Evolutionary conservation across 768 basidiomycete species (phyloP).

Genomic region (Pisolithus orientalis): DNA sequence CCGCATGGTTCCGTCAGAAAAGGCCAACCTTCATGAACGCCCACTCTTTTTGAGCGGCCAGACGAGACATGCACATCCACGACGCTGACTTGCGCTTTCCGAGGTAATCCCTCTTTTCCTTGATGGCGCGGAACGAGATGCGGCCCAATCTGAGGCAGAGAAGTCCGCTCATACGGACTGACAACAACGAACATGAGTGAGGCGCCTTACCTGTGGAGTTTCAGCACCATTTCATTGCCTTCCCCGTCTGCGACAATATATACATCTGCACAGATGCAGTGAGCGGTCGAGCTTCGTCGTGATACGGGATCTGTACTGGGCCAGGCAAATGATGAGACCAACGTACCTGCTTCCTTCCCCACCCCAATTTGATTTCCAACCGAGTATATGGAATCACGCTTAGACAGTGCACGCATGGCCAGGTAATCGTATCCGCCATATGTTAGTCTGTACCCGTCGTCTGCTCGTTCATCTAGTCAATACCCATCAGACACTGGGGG

Average conservation of each 20-base stretch:
- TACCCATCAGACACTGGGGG: neutral
- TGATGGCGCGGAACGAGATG: conserved; percentile 96
- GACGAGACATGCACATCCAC: conserved; percentile 99
- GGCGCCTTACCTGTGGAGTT: conserved; percentile 73
- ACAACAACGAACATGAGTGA: neutral
- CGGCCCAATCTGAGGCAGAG: conserved; percentile 68
- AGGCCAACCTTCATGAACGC: conserved; percentile 89
- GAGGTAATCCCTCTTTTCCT: conserved; percentile 93
- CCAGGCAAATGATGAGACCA: neutral
- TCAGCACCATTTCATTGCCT: conserved; percentile 83
- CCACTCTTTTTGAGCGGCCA: conserved; percentile 97
- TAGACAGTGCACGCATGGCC: conserved; percentile 88
- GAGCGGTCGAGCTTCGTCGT: neutral
- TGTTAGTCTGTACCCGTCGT: conserved; percentile 94
- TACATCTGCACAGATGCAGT: conserved; percentile 45
- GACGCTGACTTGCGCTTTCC: conserved; percentile 93
- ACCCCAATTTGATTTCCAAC: conserved; percentile 98
- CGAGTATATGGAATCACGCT: conserved; percentile 80
- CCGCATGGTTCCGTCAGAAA: neutral
- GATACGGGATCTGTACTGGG: neutral
- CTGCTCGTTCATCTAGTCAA: conserved; percentile 35
- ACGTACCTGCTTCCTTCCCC: conserved; percentile 90
- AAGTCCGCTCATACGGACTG: no score
- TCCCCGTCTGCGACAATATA: conserved; percentile 84
- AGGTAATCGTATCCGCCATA: conserved; percentile 99